Evolutionary conservation across 768 basidiomycete genomes (phyloP), one percentile per base, ranked within the genome.

Genomic region (Tricholoma sp.): DNA sequence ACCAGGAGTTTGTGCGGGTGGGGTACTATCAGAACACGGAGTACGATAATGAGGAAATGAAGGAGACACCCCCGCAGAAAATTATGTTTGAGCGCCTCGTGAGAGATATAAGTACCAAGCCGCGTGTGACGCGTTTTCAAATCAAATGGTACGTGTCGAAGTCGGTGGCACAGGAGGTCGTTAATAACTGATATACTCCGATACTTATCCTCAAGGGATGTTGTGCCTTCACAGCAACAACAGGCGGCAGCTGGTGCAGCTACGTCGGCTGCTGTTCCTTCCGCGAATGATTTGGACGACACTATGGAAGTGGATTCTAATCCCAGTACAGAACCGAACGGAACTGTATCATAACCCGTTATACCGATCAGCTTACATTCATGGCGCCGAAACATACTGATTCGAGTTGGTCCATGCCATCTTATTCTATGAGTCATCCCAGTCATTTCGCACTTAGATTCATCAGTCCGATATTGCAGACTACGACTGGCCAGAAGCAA

Each of bases 11-110:
- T 67, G 96, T 99, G n/a, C 86, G 96, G 47, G 95, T 99, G 24
- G 97, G 97, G 6, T 98, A 99, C 70, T 99, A 99, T 71, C 97
- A 98, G 73, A 95, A 98, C 68, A 98, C 95, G 22, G 96, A 98
- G 71, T 98, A 98, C 67, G 96, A 97, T 70, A 92, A 90, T 64
- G 91, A 94, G 54, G 93, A 92, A 72, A 86, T 95, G 85, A 89
- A 85, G 69, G 81, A 85, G 66, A 81, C 72, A 12, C 88, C 86
- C 14, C 88, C 91, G 7, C 60, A 69, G 22, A 77, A 80, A 56
- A 90, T 93, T 52, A 72, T 83, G 66, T 89, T 94, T 68, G 89
- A 94, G 22, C 76, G 85, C 46, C 74, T 99, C 27, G 83, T 91
- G 59, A 79, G 97, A 61, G 92, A 95, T 65, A 87, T 98, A 69